Evolutionary conservation across 495 filamentous ascomycete species (phyloP).

Genomic region (Lichenothelia convexa): DNA sequence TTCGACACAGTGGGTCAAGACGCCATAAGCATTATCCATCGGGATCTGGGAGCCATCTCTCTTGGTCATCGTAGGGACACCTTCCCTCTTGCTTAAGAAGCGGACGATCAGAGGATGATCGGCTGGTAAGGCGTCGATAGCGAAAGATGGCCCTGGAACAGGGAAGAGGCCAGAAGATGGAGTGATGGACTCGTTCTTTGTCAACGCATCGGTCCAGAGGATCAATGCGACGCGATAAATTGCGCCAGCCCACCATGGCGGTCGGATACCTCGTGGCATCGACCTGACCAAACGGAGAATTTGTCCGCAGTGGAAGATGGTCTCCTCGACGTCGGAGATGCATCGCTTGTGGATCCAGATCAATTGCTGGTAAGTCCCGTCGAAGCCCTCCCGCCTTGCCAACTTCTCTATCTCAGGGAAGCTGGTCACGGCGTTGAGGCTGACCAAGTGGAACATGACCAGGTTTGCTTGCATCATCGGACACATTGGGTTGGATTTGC

Average conservation of each 20-base stretch:
- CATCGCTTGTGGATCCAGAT: slow-evolving; percentile 29
- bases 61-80: slow-evolving; percentile 20
- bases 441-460: slow-evolving; percentile 46
- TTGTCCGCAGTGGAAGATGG: slow-evolving; percentile 42
- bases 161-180: slow-evolving; percentile 12
- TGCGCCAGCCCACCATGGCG: slow-evolving; percentile 24
- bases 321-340: slow-evolving; percentile 34
- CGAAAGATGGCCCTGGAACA: slow-evolving; percentile 13
- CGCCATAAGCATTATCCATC: slow-evolving; percentile 15
- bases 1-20: slow-evolving; percentile 23
- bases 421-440: slow-evolving; percentile 37
- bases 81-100: slow-evolving; percentile 22
- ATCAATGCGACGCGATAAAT: slow-evolving; percentile 22
- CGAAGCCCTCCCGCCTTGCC: slow-evolving; percentile 32
- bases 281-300: slow-evolving; percentile 31
- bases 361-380: slow-evolving; percentile 29
- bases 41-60: slow-evolving; percentile 18
- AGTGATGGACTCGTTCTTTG: slow-evolving; percentile 15
- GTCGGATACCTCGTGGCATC: slow-evolving; percentile 21
- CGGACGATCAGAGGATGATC: slow-evolving; percentile 21
- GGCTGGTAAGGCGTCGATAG: slow-evolving; percentile 18
- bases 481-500: slow-evolving; percentile 19
- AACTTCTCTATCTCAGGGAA: slow-evolving; percentile 41
- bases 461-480: slow-evolving; percentile 33
- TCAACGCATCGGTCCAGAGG: slow-evolving; percentile 21